These are phyloP conservation scores for Scenedesmus sp. DNA, from an alignment of 163 green algal genomes.

Conservation along the genomic window DNA sequence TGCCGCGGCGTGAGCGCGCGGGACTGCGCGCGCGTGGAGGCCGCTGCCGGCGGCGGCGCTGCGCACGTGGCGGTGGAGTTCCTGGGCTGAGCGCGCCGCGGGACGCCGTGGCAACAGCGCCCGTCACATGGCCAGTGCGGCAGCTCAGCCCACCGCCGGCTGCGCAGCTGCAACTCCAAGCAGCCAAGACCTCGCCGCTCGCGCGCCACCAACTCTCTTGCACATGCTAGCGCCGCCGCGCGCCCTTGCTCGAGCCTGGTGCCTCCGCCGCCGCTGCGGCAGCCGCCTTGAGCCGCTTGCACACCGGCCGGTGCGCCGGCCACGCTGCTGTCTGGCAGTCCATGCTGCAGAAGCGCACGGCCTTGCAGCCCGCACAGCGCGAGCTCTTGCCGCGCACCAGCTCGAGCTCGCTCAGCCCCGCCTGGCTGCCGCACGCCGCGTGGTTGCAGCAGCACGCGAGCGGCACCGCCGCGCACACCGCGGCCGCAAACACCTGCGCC, in stretches of 20 bases:
- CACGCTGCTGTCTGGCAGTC: background rate
- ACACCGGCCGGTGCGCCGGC: background rate
- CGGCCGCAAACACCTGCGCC: no score
- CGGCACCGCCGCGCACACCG: background rate
- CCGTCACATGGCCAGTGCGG: no score
- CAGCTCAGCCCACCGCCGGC: no score
- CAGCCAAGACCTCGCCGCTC: no score
- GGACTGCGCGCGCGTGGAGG: conserved; percentile 3
- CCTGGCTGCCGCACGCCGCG: background rate
- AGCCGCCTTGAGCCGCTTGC: background rate
- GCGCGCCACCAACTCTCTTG: no score
- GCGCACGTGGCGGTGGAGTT: no score
- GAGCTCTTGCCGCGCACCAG: background rate
- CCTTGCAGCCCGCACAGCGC: background rate
- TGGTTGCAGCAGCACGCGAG: background rate
- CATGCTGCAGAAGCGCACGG: background rate
- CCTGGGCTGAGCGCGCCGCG: no score
- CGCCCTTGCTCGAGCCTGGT: no score
- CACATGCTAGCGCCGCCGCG: no score
- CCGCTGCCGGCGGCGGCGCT: no score
- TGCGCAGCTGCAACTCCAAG: no score
- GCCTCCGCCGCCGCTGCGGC: background rate
- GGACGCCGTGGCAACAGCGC: no score
- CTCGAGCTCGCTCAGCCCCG: background rate
- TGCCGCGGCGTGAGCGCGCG: background rate